These are phyloP conservation scores for Pestalotiopsis sp. DNA, from an alignment of 2,329 filamentous ascomycete genomes.

Conservation along the genomic window DNA sequence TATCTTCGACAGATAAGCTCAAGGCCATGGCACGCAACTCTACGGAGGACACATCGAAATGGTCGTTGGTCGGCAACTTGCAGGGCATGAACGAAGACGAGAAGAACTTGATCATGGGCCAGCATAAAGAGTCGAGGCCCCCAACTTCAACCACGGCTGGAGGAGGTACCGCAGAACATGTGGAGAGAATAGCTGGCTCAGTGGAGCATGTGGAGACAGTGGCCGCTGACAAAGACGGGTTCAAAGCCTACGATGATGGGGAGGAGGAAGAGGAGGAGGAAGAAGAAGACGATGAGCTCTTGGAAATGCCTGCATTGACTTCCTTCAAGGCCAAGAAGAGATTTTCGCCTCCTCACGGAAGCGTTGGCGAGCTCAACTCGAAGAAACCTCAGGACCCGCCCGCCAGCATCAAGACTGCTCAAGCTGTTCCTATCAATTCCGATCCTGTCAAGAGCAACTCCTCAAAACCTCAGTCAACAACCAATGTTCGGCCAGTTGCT, in stretches of 20 bases:
- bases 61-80: conserved; percentile 47
- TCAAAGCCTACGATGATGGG: conserved; percentile 2
- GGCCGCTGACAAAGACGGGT: conserved; percentile 17
- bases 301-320: conserved; percentile 29
- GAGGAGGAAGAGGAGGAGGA: neutral
- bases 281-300: conserved; percentile 24
- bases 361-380: conserved; percentile 7
- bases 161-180: neutral
- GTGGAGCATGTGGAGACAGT: conserved; percentile 12
- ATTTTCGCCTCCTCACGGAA: conserved; percentile 24
- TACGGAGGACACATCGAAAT: conserved; percentile 54
- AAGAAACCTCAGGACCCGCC: conserved; percentile 14
- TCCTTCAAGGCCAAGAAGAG: conserved; percentile 31
- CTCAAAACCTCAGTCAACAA: neutral
- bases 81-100: conserved; percentile 32
- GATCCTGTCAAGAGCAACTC: neutral
- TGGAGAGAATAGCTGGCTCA: neutral
- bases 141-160: conserved; percentile 11
- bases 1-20: conserved; percentile 58
- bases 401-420: conserved; percentile 4
- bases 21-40: conserved; percentile 55
- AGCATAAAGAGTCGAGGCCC: conserved; percentile 18
- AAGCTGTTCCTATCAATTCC: neutral
- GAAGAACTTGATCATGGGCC: conserved; percentile 32
- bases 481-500: neutral